phyloP scores from a whole-genome alignment of 1,139 yeast genomes.

The Sugiyamaella xylanicola region DNA sequence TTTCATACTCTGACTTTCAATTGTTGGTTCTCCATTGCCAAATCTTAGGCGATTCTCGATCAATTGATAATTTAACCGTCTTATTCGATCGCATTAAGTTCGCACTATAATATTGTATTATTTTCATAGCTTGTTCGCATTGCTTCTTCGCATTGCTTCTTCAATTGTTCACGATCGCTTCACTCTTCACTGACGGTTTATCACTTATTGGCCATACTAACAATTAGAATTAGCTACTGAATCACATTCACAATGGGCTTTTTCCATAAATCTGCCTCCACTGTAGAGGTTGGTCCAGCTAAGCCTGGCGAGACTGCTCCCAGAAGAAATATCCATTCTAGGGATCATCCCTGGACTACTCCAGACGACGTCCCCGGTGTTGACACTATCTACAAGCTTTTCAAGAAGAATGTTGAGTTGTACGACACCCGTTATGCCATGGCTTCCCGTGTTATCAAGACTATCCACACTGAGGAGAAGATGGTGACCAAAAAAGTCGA shows the following conservation, averaged over 20 bases:
- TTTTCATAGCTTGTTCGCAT: not conserved
- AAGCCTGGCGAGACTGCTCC: constrained; percentile 89
- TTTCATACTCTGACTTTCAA: no score
- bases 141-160: not conserved
- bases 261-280: constrained; percentile 38
- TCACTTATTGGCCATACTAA: no score
- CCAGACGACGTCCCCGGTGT: constrained; percentile 42
- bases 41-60: no score
- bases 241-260: constrained; percentile 12
- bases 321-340: constrained; percentile 68
- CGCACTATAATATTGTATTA: no score
- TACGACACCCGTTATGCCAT: constrained; percentile 60
- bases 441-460: constrained; percentile 79
- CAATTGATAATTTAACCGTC: no score
- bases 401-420: constrained; percentile 62
- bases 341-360: constrained; percentile 49
- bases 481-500: constrained; percentile 72
- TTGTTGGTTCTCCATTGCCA: no score
- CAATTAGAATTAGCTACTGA: constrained; percentile 1
- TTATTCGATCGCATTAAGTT: no score
- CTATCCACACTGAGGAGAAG: constrained; percentile 76
- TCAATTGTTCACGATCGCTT: not conserved
- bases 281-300: constrained; percentile 79
- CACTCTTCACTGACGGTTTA: not conserved
- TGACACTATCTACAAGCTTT: constrained; percentile 68